Base-by-base conservation (phyloP, 148 eudicot genomes). In the Nepenthes gracilis region DNA sequence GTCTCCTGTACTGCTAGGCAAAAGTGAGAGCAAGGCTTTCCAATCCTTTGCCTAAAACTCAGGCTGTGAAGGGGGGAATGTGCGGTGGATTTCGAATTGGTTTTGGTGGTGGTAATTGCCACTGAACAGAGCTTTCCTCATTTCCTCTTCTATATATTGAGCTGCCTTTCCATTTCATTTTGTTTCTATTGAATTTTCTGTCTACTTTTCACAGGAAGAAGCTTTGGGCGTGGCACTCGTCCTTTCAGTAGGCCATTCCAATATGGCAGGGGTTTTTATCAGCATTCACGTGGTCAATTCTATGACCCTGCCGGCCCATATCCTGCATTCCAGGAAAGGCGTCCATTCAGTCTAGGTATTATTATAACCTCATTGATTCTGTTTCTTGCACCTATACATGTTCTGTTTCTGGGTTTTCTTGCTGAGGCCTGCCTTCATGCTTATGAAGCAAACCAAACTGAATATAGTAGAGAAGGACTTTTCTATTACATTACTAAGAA, bases 1-100 rank as follows among this genome's bases (percentile, higher is more conserved):
- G 43, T 60, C 15, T 37, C 2, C 36, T 58, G 33, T 50, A 2
- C 52, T 72, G 11, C 43, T 60, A 85, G 88, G 72, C 75, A 36
- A 84, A 72, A 79, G 88, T 88, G 43, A 73, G 78, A 73, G 92
- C 92, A 32, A 81, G 96, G 74, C 87, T 88, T 49, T 88, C 96
- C 56, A 88, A 88, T 69, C 96, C 96, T 45, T 57, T 75, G 76
- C 96, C 96, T 6, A 88, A 88, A 74, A 81, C 83, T 58, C 92
- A 85, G 81, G 92, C 85, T 62, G 86, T 88, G 59, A 88, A 88
- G 77, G 96, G 96, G 53, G 96, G 86, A 54, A 85, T 88, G 82
- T 70, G 77, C 51, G 96, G 96, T 50, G 96, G 96, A 47, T 85
- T 88, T 54, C 77, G 81, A 65, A 85, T 88, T 64, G 86, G 85